These are phyloP conservation scores for Cyclanthera cordifolia DNA, from an alignment of 306 rosid genomes.

Conservation along the genomic window DNA sequence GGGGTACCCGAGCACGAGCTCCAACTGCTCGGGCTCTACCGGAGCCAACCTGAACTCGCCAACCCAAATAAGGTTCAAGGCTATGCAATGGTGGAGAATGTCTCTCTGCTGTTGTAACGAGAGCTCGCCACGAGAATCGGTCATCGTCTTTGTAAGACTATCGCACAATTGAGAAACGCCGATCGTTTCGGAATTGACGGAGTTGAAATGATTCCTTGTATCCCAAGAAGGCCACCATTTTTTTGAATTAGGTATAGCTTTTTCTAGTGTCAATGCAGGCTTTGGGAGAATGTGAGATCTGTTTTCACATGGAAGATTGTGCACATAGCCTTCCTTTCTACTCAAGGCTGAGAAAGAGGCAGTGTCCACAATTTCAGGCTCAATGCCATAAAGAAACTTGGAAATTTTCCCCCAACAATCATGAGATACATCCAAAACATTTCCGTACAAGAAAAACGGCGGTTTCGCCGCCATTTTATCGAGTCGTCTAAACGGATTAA, in stretches of 20 bases:
- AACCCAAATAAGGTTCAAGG: conserved; percentile 63
- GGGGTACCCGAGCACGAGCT: conserved; percentile 70
- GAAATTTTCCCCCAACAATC: conserved; percentile 70
- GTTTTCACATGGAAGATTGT: conserved; percentile 74
- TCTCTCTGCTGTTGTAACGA: conserved; percentile 48
- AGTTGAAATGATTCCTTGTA: conserved; percentile 52
- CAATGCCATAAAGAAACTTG: conserved; percentile 52
- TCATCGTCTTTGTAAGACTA: conserved; percentile 33
- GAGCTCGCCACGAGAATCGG: conserved; percentile 38
- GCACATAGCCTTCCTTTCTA: conserved; percentile 78
- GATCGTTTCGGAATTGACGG: conserved; percentile 44
- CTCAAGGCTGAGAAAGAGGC: conserved; percentile 55
- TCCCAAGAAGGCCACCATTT: conserved; percentile 98
- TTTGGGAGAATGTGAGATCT: conserved; percentile 49
- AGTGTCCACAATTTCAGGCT: conserved; percentile 65
- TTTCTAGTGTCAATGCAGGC: conserved; percentile 62
- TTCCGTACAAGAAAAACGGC: conserved; percentile 81
- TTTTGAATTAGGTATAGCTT: conserved; percentile 49
- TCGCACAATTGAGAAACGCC: conserved; percentile 56
- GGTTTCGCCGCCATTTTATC: conserved; percentile 34
- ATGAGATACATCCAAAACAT: conserved; percentile 30
- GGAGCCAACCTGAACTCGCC: conserved; percentile 49
- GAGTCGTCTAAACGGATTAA: conserved; percentile 32
- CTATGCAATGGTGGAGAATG: conserved; percentile 45
- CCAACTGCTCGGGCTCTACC: conserved; percentile 53